Percentiles rank a stretch among this genome's conserved stretches.
Evolutionary conservation across 192 early-diverging fungal species (phyloP).

Genomic region (Haplosporangium gracile): DNA sequence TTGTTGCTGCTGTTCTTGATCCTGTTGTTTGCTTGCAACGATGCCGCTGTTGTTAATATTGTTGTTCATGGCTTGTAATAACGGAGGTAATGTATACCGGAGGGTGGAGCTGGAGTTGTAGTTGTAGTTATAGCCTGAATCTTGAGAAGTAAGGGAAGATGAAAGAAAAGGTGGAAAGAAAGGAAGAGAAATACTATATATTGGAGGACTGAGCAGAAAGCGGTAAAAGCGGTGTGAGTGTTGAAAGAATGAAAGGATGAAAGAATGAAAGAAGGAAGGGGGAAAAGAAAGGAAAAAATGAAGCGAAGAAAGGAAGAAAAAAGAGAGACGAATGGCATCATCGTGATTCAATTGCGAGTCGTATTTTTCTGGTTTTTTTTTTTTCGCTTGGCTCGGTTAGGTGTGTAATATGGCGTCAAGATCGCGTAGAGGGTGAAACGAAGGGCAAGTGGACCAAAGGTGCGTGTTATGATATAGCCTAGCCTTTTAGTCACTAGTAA

Average conservation of each 20-base stretch:
- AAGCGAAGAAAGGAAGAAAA: neutral
- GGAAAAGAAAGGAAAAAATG: neutral
- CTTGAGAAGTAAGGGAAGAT: neutral
- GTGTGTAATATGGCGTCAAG: neutral
- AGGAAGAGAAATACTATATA: neutral
- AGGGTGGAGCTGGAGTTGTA: too few species aligned
- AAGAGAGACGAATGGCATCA: too few species aligned
- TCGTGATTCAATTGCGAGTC: too few species aligned
- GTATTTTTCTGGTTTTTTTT: too few species aligned
- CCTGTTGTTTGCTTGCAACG: too few species aligned
- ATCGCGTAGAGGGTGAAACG: too few species aligned
- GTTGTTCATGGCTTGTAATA: too few species aligned
- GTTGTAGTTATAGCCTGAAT: neutral
- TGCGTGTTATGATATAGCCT: neutral
- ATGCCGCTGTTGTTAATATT: too few species aligned
- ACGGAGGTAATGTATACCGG: too few species aligned
- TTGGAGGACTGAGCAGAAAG: neutral
- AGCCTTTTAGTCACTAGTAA: too few species aligned
- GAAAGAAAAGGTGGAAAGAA: neutral
- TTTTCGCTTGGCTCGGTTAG: neutral
- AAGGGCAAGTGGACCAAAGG: neutral
- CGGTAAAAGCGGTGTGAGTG: neutral
- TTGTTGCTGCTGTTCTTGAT: too few species aligned
- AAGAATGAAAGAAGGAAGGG: neutral
- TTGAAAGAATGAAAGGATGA: neutral